A percentile compares a stretch with the other conserved stretches of the same genome.
These are phyloP conservation scores for Colletotrichum camelliae DNA, from an alignment of 2,329 filamentous ascomycete genomes.

Conservation along the genomic window DNA sequence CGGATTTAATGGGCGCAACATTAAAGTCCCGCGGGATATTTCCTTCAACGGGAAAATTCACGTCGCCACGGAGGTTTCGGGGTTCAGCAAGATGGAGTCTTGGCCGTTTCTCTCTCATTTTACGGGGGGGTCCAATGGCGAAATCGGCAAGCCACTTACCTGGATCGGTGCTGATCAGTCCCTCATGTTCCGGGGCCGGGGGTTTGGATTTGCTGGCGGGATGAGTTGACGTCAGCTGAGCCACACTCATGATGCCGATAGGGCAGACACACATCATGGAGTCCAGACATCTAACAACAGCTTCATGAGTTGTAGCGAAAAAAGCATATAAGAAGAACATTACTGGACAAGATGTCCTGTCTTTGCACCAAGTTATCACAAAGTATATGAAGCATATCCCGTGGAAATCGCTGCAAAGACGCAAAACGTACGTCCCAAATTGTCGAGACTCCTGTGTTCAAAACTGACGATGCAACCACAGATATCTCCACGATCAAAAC, in stretches of 20 bases:
- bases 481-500: not conserved
- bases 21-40: not conserved
- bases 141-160: not conserved
- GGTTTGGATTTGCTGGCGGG: rapidly evolving
- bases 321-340: not conserved
- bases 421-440: rapidly evolving
- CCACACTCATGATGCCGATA: not conserved
- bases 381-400: not conserved
- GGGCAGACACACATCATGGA: not conserved
- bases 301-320: not conserved
- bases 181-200: not conserved
- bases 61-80: too few species aligned
- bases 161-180: not conserved
- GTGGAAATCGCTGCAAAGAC: not conserved
- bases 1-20: rapidly evolving
- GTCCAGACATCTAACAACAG: too few species aligned
- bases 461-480: not conserved
- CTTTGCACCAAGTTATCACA: not conserved
- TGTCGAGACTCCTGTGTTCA: not conserved
- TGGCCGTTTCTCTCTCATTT: not conserved
- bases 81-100: not conserved
- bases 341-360: not conserved
- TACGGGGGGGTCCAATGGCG: not conserved
- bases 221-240: not conserved
- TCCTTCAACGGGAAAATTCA: not conserved